These are phyloP conservation scores for Fraxinus quadrangulata DNA, from an alignment of 257 asterid species.

Conservation along the genomic window DNA sequence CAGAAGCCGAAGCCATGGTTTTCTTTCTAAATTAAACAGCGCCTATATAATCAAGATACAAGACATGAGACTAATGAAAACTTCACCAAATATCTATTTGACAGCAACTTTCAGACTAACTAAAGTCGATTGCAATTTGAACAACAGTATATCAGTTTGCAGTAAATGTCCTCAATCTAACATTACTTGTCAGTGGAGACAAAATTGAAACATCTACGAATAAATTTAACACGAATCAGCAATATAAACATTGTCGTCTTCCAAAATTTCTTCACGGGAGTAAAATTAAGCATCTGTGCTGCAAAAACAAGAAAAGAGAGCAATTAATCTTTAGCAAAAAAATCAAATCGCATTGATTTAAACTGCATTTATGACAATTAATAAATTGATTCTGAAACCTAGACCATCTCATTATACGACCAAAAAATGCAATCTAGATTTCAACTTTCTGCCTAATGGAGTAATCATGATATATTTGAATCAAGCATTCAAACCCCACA, in stretches of 20 bases:
- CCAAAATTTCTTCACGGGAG: constrained; percentile 6
- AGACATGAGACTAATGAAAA: not conserved
- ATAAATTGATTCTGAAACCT: not conserved
- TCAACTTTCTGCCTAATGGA: constrained; percentile 7
- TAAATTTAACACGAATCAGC: constrained; percentile 9
- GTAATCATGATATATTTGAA: not conserved
- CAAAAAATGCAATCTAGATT: not conserved
- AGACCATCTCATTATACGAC: not conserved
- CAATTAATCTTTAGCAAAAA: constrained; percentile 9
- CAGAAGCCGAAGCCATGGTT: constrained; percentile 51
- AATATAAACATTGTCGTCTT: not conserved
- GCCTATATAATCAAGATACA: constrained; percentile 19
- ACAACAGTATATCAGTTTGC: not conserved
- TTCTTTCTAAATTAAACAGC: constrained; percentile 17
- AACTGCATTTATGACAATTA: not conserved
- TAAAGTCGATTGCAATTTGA: not conserved
- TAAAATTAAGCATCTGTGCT: constrained; percentile 23
- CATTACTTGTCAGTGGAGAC: not conserved
- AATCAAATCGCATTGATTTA: constrained; percentile 8
- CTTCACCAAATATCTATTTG: not conserved
- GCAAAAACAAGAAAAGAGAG: constrained; percentile 16
- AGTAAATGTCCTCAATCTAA: not conserved
- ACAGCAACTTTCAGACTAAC: not conserved
- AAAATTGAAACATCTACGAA: not conserved
- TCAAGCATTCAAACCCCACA: not conserved